Evolutionary conservation across 805 yeast genomes (phyloP).

Genomic region (Wickerhamiella lipophila): DNA sequence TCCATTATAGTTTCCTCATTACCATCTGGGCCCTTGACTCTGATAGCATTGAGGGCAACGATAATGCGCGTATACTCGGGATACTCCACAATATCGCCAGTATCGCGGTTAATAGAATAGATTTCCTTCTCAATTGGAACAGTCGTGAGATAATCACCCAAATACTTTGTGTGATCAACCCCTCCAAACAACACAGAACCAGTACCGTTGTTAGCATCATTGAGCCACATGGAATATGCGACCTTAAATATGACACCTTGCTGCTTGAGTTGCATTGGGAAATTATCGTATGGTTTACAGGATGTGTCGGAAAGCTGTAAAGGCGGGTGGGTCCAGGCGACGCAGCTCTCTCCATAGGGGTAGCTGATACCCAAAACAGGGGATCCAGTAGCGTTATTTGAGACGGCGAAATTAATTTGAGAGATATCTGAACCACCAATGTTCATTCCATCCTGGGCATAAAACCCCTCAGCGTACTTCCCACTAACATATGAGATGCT

Average conservation of each 20-base stretch:
- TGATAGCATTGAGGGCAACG: conserved; percentile 15
- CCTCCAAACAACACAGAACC: conserved; percentile 33
- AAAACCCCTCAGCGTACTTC: conserved; percentile 35
- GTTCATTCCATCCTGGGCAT: conserved; percentile 45
- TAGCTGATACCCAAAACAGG: conserved; percentile 71
- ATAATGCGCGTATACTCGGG: conserved; percentile 13
- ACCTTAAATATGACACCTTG: conserved; percentile 31
- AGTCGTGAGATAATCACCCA: conserved; percentile 27
- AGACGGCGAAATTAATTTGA: conserved; percentile 53
- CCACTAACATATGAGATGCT: conserved; percentile 34
- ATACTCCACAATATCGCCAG: conserved; percentile 15
- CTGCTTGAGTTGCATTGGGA: conserved; percentile 26
- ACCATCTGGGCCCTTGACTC: conserved; percentile 11
- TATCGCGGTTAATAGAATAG: not conserved
- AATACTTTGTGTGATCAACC: conserved; percentile 29
- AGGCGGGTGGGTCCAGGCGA: conserved; percentile 9
- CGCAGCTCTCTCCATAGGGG: conserved; percentile 38
- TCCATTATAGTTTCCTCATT: conserved; percentile 13
- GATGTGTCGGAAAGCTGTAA: not conserved
- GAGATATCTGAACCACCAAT: conserved; percentile 37
- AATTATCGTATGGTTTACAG: conserved; percentile 19
- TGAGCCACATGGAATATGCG: conserved; percentile 36
- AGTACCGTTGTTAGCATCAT: conserved; percentile 21
- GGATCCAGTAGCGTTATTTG: conserved; percentile 43
- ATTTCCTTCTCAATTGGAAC: conserved; percentile 22